These are phyloP conservation scores for Fusarium denticulatum DNA, from an alignment of 2,329 filamentous ascomycete genomes.

Conservation along the genomic window DNA sequence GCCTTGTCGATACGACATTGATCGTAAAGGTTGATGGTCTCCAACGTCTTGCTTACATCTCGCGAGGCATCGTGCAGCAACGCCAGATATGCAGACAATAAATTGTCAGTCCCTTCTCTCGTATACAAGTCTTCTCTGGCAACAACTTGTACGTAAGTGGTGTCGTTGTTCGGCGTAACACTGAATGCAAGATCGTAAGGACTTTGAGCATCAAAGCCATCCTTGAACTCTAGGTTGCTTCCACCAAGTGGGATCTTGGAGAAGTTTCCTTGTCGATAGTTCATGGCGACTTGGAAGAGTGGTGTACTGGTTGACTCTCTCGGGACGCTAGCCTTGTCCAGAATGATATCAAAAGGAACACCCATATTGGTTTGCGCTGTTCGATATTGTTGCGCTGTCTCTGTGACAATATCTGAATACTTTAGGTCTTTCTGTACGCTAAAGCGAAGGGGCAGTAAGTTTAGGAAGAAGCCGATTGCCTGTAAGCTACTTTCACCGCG, in stretches of 20 bases:
- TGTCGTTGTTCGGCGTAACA: not conserved
- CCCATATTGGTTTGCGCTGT: not conserved
- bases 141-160: not conserved
- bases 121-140: not conserved
- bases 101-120: not conserved
- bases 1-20: not conserved
- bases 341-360: not conserved
- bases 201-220: not conserved
- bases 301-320: not conserved
- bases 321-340: not conserved
- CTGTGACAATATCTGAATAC: not conserved
- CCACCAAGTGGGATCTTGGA: not conserved
- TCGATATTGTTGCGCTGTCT: not conserved
- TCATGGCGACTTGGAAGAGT: not conserved
- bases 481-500: not conserved
- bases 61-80: not conserved
- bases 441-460: not conserved
- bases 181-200: not conserved
- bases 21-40: not conserved
- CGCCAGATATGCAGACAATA: not conserved
- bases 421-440: accelerated
- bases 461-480: not conserved
- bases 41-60: not conserved
- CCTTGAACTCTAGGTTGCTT: not conserved
- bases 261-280: not conserved